Evolutionary conservation across 2,329 filamentous ascomycete species (phyloP).

Genomic region (Botryosphaeria dothidea): DNA sequence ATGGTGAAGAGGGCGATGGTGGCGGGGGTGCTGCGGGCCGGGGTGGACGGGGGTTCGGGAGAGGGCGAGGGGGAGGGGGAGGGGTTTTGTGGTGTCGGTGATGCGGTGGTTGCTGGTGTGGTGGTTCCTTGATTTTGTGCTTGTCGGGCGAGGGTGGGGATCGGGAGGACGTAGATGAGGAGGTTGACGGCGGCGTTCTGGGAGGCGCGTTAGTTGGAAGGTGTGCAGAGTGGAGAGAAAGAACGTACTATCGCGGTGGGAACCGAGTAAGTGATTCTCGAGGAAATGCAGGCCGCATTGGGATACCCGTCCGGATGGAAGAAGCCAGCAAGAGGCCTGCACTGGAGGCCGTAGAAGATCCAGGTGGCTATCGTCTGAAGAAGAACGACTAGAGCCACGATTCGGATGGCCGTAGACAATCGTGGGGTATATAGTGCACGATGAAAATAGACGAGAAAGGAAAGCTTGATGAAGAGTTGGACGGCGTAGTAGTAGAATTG

Average conservation of each 20-base stretch:
- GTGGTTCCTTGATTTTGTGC: background rate
- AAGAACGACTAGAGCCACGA: background rate
- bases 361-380: background rate
- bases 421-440: background rate
- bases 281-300: background rate
- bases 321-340: slow-evolving; percentile 4
- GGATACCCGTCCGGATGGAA: slow-evolving; percentile 1
- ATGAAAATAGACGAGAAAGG: slow-evolving; percentile 12
- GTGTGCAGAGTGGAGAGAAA: background rate
- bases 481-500: slow-evolving; percentile 9
- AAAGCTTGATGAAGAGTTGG: slow-evolving; percentile 15
- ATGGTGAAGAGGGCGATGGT: background rate
- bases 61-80: background rate
- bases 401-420: background rate
- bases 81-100: background rate
- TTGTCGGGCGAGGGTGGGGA: background rate
- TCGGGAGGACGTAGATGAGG: slow-evolving; percentile 15
- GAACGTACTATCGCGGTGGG: slow-evolving; percentile 2
- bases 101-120: background rate
- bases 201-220: background rate
- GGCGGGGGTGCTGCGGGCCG: background rate
- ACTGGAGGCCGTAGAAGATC: slow-evolving; percentile 4
- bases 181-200: slow-evolving; percentile 13
- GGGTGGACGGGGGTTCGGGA: background rate
- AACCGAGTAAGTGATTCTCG: background rate